Conservation (phyloP, 441 rosid genomes). For the Flueggea neowawraea region DNA sequence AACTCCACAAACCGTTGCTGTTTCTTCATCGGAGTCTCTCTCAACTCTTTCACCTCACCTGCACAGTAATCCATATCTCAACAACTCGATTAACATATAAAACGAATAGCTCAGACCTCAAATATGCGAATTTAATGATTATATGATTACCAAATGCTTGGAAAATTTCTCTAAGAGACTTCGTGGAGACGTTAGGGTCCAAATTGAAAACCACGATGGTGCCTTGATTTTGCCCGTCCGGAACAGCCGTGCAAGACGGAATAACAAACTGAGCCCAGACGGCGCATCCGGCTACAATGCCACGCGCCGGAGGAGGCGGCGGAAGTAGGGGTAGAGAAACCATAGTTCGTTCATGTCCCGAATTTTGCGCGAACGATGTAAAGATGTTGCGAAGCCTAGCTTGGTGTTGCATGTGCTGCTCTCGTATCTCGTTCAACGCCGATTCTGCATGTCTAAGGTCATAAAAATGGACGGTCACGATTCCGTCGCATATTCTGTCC, state of each 20-base stretch:
- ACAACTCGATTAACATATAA: background rate
- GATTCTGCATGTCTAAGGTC: constrained; percentile 77
- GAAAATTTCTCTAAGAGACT: constrained; percentile 54
- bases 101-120: too few species aligned
- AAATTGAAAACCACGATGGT: constrained; percentile 83
- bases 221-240: constrained; percentile 84
- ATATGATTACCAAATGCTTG: constrained; percentile 57
- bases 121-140: background rate
- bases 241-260: constrained; percentile 59
- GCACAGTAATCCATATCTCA: background rate
- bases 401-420: constrained; percentile 74
- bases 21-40: constrained; percentile 91
- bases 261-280: constrained; percentile 78
- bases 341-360: background rate
- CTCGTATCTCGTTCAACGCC: constrained; percentile 61
- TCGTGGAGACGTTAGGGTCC: constrained; percentile 61
- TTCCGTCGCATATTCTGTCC: constrained; percentile 70
- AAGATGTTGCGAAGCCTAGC: constrained; percentile 26
- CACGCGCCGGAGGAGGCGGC: constrained; percentile 38
- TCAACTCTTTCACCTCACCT: constrained; percentile 81
- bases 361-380: background rate
- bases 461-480: constrained; percentile 87
- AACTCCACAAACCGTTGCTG: constrained; percentile 85
- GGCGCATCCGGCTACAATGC: constrained; percentile 48
- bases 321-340: constrained; percentile 7